These are phyloP conservation scores for Xylariaceae sp. DNA, from an alignment of 2,329 filamentous ascomycete genomes.

Conservation along the genomic window DNA sequence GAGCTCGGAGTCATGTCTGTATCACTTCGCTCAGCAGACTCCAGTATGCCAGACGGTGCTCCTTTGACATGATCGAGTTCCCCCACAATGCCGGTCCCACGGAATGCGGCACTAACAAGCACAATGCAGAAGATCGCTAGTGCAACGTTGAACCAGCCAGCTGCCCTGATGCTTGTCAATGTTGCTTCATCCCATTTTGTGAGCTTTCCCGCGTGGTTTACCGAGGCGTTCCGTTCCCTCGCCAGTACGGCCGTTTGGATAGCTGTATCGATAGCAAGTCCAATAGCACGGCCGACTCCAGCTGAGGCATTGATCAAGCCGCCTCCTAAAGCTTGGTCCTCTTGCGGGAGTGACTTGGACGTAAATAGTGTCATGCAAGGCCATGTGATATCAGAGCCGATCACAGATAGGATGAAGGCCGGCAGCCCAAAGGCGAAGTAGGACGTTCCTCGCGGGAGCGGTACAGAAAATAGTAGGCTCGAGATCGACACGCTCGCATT, in stretches of 20 bases:
- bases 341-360: constrained; percentile 54
- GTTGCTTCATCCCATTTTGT: constrained; percentile 42
- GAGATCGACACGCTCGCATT: constrained; percentile 51
- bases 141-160: constrained; percentile 48
- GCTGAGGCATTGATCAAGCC: constrained; percentile 63
- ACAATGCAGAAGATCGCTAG: constrained; percentile 40
- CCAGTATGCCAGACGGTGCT: not conserved
- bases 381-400: constrained; percentile 63
- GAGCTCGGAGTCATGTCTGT: not conserved
- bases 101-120: constrained; percentile 45
- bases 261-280: constrained; percentile 59
- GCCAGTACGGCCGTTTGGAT: constrained; percentile 60
- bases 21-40: not conserved
- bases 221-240: constrained; percentile 38
- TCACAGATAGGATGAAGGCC: constrained; percentile 60
- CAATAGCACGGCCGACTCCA: constrained; percentile 61
- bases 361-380: constrained; percentile 62
- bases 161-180: constrained; percentile 44
- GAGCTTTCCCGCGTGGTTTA: constrained; percentile 42
- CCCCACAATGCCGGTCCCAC: constrained; percentile 49
- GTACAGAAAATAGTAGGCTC: constrained; percentile 57
- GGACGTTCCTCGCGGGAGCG: constrained; percentile 53
- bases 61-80: constrained; percentile 29
- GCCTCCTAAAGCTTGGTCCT: constrained; percentile 63
- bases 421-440: constrained; percentile 65